Evolutionary conservation across 2,329 filamentous ascomycete genomes (phyloP).

Genomic region (Raffaelea deltoideospora): DNA sequence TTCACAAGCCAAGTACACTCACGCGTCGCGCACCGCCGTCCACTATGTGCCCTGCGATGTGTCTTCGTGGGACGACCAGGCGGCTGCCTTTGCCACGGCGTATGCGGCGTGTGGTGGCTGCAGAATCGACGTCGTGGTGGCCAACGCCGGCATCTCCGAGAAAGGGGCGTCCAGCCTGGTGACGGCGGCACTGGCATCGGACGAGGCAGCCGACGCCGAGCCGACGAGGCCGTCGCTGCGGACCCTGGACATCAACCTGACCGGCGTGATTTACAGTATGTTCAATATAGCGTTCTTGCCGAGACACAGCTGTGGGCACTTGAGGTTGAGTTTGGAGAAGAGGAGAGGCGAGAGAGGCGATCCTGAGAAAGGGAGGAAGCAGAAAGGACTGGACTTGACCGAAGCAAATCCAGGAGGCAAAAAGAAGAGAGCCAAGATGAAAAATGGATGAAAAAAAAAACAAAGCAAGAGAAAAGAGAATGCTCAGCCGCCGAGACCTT

Average conservation of each 20-base stretch:
- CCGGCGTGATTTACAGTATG: slow-evolving; percentile 29
- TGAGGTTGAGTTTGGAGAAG: background rate
- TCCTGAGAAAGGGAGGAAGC: background rate
- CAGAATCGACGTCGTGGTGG: slow-evolving; percentile 29
- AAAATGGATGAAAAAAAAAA: background rate
- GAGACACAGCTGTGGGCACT: background rate
- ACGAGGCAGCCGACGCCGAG: slow-evolving; percentile 12
- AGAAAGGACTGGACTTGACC: background rate
- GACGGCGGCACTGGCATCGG: slow-evolving; percentile 10
- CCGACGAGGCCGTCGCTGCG: slow-evolving; percentile 20
- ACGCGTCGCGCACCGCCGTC: slow-evolving; percentile 9
- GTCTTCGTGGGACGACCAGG: slow-evolving; percentile 19
- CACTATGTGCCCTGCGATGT: slow-evolving; percentile 21
- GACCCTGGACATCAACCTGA: slow-evolving; percentile 22
- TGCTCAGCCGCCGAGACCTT: background rate
- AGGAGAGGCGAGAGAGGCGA: background rate
- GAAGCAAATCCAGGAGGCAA: background rate
- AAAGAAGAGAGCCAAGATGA: background rate
- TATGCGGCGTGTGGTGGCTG: slow-evolving; percentile 10
- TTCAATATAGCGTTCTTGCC: background rate
- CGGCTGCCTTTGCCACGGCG: slow-evolving; percentile 14
- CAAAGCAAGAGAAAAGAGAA: background rate
- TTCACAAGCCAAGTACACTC: too few species aligned
- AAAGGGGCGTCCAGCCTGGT: slow-evolving; percentile 17
- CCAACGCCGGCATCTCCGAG: slow-evolving; percentile 33